Conservation (phyloP, 2,329 filamentous ascomycete species). For the Tricladium varicosporioides region DNA sequence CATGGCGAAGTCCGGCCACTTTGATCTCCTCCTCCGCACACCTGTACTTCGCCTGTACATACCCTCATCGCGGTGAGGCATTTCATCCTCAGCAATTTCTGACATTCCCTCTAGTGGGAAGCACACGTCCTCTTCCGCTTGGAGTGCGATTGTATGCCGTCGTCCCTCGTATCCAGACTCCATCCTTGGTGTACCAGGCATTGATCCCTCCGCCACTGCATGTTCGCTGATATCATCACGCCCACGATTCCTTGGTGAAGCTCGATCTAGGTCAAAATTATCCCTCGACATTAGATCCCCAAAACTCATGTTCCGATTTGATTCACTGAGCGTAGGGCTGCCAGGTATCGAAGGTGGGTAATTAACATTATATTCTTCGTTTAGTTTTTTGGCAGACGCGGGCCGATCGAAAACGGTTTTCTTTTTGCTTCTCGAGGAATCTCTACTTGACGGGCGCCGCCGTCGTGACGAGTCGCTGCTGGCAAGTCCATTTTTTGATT, state of each 20-base stretch:
- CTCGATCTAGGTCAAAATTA: slow-evolving; percentile 46
- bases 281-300: slow-evolving; percentile 71
- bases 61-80: slow-evolving; percentile 46
- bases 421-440: slow-evolving; percentile 42
- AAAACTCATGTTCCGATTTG: slow-evolving; percentile 55
- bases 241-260: slow-evolving; percentile 11
- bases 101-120: slow-evolving; percentile 80
- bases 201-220: slow-evolving; percentile 34
- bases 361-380: slow-evolving; percentile 59
- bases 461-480: slow-evolving; percentile 35
- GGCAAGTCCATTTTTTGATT: slow-evolving; percentile 32
- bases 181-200: slow-evolving; percentile 22
- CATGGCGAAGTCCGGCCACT: slow-evolving; percentile 83
- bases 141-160: slow-evolving; percentile 58
- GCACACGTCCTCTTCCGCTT: slow-evolving; percentile 85
- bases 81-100: slow-evolving; percentile 77
- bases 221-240: slow-evolving; percentile 23
- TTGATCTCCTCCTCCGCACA: slow-evolving; percentile 56
- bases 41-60: slow-evolving; percentile 30
- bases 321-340: slow-evolving; percentile 52
- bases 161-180: slow-evolving; percentile 35
- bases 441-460: slow-evolving; percentile 37
- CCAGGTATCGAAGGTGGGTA: slow-evolving; percentile 67
- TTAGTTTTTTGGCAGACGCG: slow-evolving; percentile 18
- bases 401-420: slow-evolving; percentile 32